Conservation (phyloP, 2,329 filamentous ascomycete species). For the Botryotinia calthae region DNA sequence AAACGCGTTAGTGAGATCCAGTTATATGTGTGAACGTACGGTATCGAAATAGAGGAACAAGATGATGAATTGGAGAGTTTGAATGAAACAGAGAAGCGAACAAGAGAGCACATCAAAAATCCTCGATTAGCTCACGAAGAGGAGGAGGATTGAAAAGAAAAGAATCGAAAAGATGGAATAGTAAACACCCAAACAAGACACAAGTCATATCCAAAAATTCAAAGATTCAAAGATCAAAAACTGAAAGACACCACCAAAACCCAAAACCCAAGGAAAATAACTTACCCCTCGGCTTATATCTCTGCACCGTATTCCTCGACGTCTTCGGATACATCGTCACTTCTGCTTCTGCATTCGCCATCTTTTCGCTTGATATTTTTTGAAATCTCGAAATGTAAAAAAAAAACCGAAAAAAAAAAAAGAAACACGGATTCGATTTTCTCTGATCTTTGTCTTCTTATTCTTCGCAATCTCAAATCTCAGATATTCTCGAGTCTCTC, state of each 20-base stretch:
- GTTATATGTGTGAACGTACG: not conserved
- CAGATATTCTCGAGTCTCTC: not conserved
- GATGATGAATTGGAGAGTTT: accelerated
- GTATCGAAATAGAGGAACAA: not conserved
- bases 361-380: not conserved
- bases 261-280: not conserved
- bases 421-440: not conserved
- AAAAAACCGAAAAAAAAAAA: no score
- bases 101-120: not conserved
- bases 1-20: not conserved
- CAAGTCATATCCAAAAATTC: not conserved
- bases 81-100: not conserved
- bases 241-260: no score
- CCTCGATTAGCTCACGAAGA: accelerated
- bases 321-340: not conserved
- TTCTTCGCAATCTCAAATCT: not conserved
- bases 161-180: not conserved
- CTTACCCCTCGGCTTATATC: not conserved
- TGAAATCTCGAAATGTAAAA: not conserved
- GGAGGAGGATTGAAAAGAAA: not conserved
- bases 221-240: not conserved
- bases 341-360: not conserved
- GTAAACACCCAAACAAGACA: no score
- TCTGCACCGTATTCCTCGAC: not conserved
- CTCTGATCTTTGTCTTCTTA: accelerated